Evolutionary conservation across 2,329 filamentous ascomycete genomes (phyloP).

Genomic region (Fusarium nanum): DNA sequence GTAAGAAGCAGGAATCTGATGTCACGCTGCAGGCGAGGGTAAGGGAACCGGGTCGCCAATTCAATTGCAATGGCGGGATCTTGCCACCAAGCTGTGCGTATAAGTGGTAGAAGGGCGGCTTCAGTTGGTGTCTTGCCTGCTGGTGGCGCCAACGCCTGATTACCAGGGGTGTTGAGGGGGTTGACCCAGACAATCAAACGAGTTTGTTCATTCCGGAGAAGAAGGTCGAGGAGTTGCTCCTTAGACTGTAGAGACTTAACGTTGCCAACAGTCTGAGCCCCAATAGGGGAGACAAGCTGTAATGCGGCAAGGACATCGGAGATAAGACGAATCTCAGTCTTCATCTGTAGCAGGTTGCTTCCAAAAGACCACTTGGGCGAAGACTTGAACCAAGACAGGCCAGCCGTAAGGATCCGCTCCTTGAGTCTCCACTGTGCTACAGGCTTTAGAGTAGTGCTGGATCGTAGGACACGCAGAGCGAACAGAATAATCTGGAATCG

Average conservation of each 20-base stretch:
- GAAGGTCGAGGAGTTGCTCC: slow-evolving; percentile 81
- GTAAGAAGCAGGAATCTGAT: slow-evolving; percentile 84
- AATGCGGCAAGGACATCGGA: slow-evolving; percentile 78
- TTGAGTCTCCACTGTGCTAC: slow-evolving; percentile 83
- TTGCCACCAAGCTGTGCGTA: slow-evolving; percentile 88
- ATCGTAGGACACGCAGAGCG: slow-evolving; percentile 79
- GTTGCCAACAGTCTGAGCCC: slow-evolving; percentile 62
- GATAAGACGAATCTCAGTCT: slow-evolving; percentile 88
- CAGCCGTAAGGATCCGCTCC: slow-evolving; percentile 87
- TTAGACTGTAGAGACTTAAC: slow-evolving; percentile 78
- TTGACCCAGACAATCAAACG: slow-evolving; percentile 91
- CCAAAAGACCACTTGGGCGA: slow-evolving; percentile 94
- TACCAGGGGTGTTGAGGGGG: slow-evolving; percentile 72
- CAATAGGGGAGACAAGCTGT: slow-evolving; percentile 71
- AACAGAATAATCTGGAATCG: slow-evolving; percentile 90
- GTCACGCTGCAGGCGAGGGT: slow-evolving; percentile 76
- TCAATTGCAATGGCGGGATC: slow-evolving; percentile 89
- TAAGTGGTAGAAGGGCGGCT: slow-evolving; percentile 68
- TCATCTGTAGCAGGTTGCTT: slow-evolving; percentile 91
- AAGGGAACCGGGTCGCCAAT: slow-evolving; percentile 82
- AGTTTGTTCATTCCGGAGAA: slow-evolving; percentile 86
- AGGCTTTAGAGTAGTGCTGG: slow-evolving; percentile 73
- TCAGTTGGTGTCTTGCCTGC: slow-evolving; percentile 55
- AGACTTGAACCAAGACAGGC: slow-evolving; percentile 87
- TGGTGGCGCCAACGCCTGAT: slow-evolving; percentile 54